Evolutionary conservation across 768 basidiomycete genomes (phyloP), one percentile per base, ranked within the genome.

Genomic region (Mycena rebaudengoi): DNA sequence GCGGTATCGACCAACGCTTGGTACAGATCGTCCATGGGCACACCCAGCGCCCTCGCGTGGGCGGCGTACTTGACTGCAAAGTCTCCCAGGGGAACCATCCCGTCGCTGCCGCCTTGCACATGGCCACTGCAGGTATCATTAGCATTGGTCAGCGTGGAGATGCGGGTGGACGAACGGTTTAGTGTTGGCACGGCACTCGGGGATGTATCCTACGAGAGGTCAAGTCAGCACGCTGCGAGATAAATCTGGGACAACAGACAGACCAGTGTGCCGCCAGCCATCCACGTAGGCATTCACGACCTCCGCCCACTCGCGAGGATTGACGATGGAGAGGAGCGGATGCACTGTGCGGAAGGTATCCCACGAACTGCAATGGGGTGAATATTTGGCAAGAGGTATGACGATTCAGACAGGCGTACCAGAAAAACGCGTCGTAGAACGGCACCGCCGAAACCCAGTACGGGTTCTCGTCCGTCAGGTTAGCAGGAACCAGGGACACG

Each of bases 321-420:
- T 78, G 8, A 77, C 75, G 30, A 85, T 64, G 5, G 84, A 85
- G 16, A 84, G 77, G 7, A 84, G 72, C 12, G 84, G 84, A 53
- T 86, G 84, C 0, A 84, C 82, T 5, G 83, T 85, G 44, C 84
- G 79, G 78, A 85, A 84, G 0, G 82, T 82, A 64, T 86, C 84
- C 84, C 84, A 86, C 6, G 84, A 85, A 70, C 84, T 85, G 52
- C 13, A 37, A 46, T 46, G 13, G 23, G 13, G 7, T 41, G 13
- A 23, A 10, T 3, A 28, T 13, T n/a, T n/a, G n/a, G n/a, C n/a
- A n/a, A n/a, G 43, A 28, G 48, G 14, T 30, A 32, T 46, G 32
- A 46, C 8, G 13, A 32, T 11, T n/a, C 21, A n/a, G 16, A n/a
- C 35, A 33, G 25, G 62, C 75, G 54, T 49, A 82, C 84, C 83